A percentile compares a stretch with the other conserved stretches of the same genome.
phyloP scores from a whole-genome alignment of 257 asterid species.

The Solanum etuberosum region DNA sequence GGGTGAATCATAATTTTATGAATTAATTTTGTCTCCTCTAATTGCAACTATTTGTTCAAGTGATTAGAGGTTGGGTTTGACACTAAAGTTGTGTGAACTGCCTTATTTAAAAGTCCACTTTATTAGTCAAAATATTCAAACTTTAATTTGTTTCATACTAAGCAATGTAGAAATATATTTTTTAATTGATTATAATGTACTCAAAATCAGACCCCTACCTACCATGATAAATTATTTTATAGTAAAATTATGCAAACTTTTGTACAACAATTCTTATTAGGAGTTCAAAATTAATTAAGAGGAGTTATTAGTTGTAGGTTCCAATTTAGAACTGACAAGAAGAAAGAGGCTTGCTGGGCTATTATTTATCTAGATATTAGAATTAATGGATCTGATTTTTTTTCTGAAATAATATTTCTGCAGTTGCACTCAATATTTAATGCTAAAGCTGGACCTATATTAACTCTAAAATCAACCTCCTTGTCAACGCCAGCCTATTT shows the following conservation, averaged over 20 bases:
- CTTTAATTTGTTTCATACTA: not conserved
- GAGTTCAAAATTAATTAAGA: not conserved
- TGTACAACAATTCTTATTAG: not conserved
- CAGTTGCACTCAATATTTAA: not conserved
- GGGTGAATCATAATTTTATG: no score
- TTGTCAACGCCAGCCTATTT: slow-evolving; percentile 1
- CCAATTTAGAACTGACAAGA: not conserved
- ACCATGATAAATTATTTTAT: not conserved
- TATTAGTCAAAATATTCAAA: not conserved
- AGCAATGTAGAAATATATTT: not conserved
- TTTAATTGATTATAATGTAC: not conserved
- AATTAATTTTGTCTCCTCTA: not conserved
- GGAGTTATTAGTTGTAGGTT: not conserved
- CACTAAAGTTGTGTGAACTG: not conserved
- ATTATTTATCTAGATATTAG: not conserved
- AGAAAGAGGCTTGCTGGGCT: not conserved
- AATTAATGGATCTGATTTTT: not conserved
- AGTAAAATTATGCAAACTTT: not conserved
- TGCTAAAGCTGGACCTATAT: slow-evolving; percentile 1
- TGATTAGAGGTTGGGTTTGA: not conserved
- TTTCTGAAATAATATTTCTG: not conserved
- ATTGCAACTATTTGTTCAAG: not conserved
- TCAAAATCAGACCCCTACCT: not conserved
- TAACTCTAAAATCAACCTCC: not conserved
- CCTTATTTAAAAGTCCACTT: not conserved